Percentiles rank a stretch among this genome's conserved stretches.
Evolutionary conservation across 106 monocot genomes (phyloP).

Genomic region (Chionographis japonica): DNA sequence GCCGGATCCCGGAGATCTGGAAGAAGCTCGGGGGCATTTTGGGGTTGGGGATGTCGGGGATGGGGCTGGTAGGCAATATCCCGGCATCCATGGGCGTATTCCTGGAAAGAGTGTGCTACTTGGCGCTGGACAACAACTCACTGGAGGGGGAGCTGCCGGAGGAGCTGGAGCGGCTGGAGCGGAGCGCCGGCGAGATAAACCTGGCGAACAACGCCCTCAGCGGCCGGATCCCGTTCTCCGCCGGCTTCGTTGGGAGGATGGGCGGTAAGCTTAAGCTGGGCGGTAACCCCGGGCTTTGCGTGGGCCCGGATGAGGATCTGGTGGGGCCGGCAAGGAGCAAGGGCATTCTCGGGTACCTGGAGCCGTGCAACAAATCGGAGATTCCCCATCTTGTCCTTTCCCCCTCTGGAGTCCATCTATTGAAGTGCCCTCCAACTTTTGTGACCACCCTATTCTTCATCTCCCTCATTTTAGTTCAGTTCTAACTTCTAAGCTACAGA

Average conservation of each 20-base stretch:
- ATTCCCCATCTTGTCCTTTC: slow-evolving; percentile 24
- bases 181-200: slow-evolving; percentile 53
- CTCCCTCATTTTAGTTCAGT: background rate
- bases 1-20: slow-evolving; percentile 59
- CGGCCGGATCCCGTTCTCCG: slow-evolving; percentile 70
- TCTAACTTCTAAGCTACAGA: too few species aligned
- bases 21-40: slow-evolving; percentile 33
- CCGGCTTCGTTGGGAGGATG: slow-evolving; percentile 30
- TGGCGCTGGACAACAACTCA: slow-evolving; percentile 49
- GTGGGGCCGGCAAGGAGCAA: slow-evolving; percentile 1
- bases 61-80: slow-evolving; percentile 46
- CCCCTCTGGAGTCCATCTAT: background rate
- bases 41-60: slow-evolving; percentile 41
- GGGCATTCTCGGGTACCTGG: slow-evolving; percentile 12
- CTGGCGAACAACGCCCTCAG: slow-evolving; percentile 46
- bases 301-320: slow-evolving; percentile 15
- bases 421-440: too few species aligned
- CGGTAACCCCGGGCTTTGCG: slow-evolving; percentile 54
- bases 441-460: background rate
- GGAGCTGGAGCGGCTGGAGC: slow-evolving; percentile 46
- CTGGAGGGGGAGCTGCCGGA: slow-evolving; percentile 52
- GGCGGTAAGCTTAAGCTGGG: slow-evolving; percentile 59
- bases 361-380: slow-evolving; percentile 27
- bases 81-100: slow-evolving; percentile 50
- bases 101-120: slow-evolving; percentile 40